Evolutionary conservation across 805 yeast genomes (phyloP).

Genomic region (Jamesozyma hellenica): DNA sequence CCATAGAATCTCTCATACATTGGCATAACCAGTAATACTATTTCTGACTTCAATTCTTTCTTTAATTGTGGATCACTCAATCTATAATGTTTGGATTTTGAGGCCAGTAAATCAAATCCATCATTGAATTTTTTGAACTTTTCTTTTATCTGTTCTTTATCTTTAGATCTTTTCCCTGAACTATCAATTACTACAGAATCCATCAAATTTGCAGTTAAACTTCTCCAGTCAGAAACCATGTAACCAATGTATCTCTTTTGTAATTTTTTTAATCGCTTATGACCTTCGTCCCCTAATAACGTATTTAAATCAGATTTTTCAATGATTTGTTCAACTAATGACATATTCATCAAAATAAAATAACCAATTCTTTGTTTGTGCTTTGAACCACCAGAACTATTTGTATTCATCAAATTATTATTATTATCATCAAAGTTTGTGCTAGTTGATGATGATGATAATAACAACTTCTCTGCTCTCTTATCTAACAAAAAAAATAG

Average conservation of each 20-base stretch:
- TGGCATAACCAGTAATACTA: conserved; percentile 61
- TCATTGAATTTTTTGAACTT: conserved; percentile 73
- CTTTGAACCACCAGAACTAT: conserved; percentile 9
- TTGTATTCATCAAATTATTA: conserved; percentile 14
- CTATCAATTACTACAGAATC: conserved; percentile 59
- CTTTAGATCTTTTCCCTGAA: conserved; percentile 50
- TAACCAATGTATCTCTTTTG: conserved; percentile 64
- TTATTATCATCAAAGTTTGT: neutral
- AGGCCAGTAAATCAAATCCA: conserved; percentile 68
- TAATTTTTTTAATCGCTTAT: conserved; percentile 53
- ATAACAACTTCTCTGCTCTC: conserved; percentile 36
- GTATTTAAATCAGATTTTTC: conserved; percentile 47
- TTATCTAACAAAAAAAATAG: conserved; percentile 56
- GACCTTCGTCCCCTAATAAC: conserved; percentile 48
- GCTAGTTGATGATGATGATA: neutral
- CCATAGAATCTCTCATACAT: conserved; percentile 79
- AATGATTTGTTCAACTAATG: conserved; percentile 64
- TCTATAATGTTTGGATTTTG: conserved; percentile 52
- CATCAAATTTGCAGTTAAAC: conserved; percentile 64
- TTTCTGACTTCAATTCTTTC: conserved; percentile 56
- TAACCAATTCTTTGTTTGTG: conserved; percentile 47
- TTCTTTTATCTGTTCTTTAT: conserved; percentile 74
- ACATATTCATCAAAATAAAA: conserved; percentile 58
- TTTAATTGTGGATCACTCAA: conserved; percentile 60
- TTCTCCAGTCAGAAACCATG: conserved; percentile 72